Evolutionary conservation across 1,139 yeast genomes (phyloP), one percentile per base, ranked within the genome.

Genomic region (Sugiyamaella japonica): DNA sequence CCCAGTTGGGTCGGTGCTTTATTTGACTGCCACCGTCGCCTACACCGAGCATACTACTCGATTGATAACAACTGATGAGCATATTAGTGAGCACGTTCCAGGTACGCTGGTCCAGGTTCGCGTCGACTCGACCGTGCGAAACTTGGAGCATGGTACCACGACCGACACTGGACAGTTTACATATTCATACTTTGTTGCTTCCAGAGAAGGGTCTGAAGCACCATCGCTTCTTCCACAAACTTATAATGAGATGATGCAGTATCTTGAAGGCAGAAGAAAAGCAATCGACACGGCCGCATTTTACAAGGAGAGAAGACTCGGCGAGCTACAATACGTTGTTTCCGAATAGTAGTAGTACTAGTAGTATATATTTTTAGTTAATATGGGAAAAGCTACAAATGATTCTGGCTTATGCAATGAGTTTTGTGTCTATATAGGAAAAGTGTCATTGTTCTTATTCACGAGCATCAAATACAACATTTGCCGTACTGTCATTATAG

Each of bases 171-270:
- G 97, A 16, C 83, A 91, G 15, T 90, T 90, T 67, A 87, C 89
- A 54, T 90, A 85, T 70, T 88, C 96, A 1, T 90, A 85, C 80
- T 90, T 84, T 68, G 96, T 89, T 40, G 89, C 93, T 50, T 79
- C 61, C 29, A 61, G 60, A 40, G 46, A 59, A 3, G 63, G 54
- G 40, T 56, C 55, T 20, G 60, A 56, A 55, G 52, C 48, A 10
- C 50, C 50, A 45, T 81, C 90, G 4, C 91, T 90, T 52, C 76
- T 90, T 54, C 97, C 97, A 7, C 89, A 87, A 69, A 83, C 95
- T 1, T 90, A 90, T 68, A 80, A 85, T 23, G 97, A 90, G 70
- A 90, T 90, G 96, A 89, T 90, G 85, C 87, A 84, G 65, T 90
- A 86, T 67, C 78, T 90, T 29, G 91, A 86, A 65, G 97, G 95